Evolutionary conservation across 345 rosid species (phyloP).

Genomic region (Rhodamnia argentea): DNA sequence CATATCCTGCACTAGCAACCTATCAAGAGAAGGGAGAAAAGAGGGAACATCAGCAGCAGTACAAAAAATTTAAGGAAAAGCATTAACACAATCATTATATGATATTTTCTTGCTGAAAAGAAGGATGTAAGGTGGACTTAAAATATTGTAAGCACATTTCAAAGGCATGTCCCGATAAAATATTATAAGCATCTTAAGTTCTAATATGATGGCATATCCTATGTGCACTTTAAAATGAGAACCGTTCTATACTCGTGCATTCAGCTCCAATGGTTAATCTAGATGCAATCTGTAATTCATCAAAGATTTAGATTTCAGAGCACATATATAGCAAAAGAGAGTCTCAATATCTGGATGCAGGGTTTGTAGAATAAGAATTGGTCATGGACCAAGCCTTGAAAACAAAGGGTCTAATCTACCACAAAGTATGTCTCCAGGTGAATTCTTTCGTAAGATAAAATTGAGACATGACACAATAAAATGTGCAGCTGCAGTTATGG

Average conservation of each 20-base stretch:
- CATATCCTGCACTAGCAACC: conserved; percentile 85
- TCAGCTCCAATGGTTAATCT: not conserved
- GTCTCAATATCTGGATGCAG: not conserved
- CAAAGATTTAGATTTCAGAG: not conserved
- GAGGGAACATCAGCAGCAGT: not conserved
- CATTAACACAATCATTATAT: not conserved
- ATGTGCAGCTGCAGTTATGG: not conserved
- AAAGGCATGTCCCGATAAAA: not conserved
- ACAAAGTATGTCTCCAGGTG: not conserved
- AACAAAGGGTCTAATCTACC: not conserved
- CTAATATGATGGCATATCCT: not conserved
- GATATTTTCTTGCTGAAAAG: not conserved
- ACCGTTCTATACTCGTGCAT: not conserved
- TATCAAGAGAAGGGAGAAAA: conserved; percentile 14
- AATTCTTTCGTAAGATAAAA: not conserved
- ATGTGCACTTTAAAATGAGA: not conserved
- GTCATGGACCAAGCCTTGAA: not conserved
- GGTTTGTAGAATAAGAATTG: not conserved
- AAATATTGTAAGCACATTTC: not conserved
- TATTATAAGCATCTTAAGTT: not conserved
- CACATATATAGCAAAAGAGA: not conserved
- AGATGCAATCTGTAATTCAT: not conserved
- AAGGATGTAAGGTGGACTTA: not conserved
- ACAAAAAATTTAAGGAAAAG: not conserved
- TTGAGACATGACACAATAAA: not conserved